Percentiles rank a stretch among this genome's conserved stretches.
Conservation (phyloP, 129 eudicot species). For the Silybum marianum region DNA sequence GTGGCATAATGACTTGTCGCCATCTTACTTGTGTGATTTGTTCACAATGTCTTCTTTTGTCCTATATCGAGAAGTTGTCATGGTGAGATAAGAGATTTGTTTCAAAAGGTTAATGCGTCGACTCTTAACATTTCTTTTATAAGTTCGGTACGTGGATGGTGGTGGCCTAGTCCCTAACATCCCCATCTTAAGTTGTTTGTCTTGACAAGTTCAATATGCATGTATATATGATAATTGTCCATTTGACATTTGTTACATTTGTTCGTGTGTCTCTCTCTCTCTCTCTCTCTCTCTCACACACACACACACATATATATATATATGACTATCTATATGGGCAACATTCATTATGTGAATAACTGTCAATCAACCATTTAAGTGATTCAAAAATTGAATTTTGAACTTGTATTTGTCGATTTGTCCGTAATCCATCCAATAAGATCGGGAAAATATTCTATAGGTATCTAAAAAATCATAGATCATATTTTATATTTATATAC, state of each 20-base stretch:
- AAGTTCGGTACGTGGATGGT: background rate
- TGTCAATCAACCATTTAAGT: too few species aligned
- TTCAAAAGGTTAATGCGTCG: background rate
- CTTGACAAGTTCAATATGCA: background rate
- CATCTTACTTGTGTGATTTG: background rate
- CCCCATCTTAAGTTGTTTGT: background rate
- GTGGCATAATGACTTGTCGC: conserved; percentile 1
- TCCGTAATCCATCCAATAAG: too few species aligned
- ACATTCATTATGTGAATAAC: too few species aligned
- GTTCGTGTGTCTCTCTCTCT: too few species aligned
- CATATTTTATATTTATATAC: too few species aligned
- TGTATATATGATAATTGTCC: background rate
- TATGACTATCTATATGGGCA: too few species aligned
- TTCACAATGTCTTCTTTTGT: background rate
- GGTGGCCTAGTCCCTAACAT: conserved; percentile 5
- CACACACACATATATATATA: too few species aligned
- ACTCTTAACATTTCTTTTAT: background rate
- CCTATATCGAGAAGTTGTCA: background rate
- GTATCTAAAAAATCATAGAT: too few species aligned
- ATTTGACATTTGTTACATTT: background rate
- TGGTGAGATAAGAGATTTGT: background rate
- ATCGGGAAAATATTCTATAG: too few species aligned
- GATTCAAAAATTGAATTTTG: too few species aligned
- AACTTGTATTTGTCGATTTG: too few species aligned
- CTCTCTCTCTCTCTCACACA: too few species aligned